A percentile compares a stretch with the other conserved stretches of the same genome.
phyloP scores from a whole-genome alignment of 441 rosid species.

The Pelargonium australe region DNA sequence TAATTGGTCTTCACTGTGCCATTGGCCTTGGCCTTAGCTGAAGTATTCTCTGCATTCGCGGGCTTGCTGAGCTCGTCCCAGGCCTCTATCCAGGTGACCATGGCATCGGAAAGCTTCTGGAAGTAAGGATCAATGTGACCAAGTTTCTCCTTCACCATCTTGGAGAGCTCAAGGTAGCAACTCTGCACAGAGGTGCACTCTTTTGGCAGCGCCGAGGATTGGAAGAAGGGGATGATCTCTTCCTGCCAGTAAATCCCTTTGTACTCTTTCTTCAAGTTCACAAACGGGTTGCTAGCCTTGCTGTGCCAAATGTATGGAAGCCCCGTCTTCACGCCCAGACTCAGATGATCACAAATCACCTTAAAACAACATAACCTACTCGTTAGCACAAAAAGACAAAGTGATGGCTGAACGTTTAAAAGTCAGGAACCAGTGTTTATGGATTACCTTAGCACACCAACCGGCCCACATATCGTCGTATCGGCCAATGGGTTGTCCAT shows the following conservation, averaged over 20 bases:
- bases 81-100: slow-evolving; percentile 88
- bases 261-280: slow-evolving; percentile 79
- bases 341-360: slow-evolving; percentile 86
- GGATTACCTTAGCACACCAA: slow-evolving; percentile 40
- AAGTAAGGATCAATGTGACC: slow-evolving; percentile 72
- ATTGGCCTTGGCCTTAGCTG: slow-evolving; percentile 11
- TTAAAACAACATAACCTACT: slow-evolving; percentile 1
- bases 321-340: slow-evolving; percentile 84
- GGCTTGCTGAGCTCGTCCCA: slow-evolving; percentile 84
- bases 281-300: slow-evolving; percentile 94
- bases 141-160: slow-evolving; percentile 70
- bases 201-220: slow-evolving; percentile 52
- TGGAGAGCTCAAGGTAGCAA: slow-evolving; percentile 76
- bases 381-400: no score
- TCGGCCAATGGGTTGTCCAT: slow-evolving; percentile 96
- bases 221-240: slow-evolving; percentile 87
- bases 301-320: slow-evolving; percentile 93
- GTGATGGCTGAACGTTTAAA: no score
- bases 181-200: slow-evolving; percentile 77
- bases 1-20: not conserved
- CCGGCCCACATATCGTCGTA: slow-evolving; percentile 99
- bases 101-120: slow-evolving; percentile 71
- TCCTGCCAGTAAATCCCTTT: slow-evolving; percentile 94
- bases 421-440: no score
- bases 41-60: not conserved